phyloP scores from a whole-genome alignment of 768 basidiomycete genomes.

The Stropharia rugosoannulata region DNA sequence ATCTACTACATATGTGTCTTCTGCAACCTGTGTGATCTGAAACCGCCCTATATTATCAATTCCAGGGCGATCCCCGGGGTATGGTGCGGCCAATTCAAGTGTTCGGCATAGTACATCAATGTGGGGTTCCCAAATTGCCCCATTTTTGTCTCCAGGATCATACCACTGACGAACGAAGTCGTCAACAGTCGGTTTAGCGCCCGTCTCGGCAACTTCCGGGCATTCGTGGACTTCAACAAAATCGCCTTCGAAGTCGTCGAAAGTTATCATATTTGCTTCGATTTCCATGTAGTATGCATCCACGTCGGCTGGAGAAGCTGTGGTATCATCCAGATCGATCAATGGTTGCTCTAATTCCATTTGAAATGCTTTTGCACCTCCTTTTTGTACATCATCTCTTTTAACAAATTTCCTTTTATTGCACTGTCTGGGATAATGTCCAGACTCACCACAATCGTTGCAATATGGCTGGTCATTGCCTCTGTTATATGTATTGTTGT shows the following conservation, averaged over 20 bases:
- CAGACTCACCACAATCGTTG: conserved; percentile 21
- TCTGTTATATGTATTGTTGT: too few relatives aligned
- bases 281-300: neutral
- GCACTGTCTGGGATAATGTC: conserved; percentile 26
- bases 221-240: neutral
- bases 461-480: conserved; percentile 7
- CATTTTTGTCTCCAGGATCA: neutral
- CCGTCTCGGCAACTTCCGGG: neutral
- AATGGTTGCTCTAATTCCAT: neutral
- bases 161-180: neutral
- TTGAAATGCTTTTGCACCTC: neutral
- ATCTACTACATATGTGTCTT: neutral
- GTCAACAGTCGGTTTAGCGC: neutral
- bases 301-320: neutral
- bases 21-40: neutral
- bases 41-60: neutral
- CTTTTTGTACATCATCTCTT: neutral
- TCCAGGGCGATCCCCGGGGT: neutral
- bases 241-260: neutral
- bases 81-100: neutral
- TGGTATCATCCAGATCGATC: neutral
- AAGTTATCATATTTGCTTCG: neutral
- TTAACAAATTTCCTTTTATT: conserved; percentile 14
- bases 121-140: neutral
- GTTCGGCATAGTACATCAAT: neutral